Evolutionary conservation across 192 early-diverging fungal species (phyloP).

Genomic region (Allomyces arbusculus): DNA sequence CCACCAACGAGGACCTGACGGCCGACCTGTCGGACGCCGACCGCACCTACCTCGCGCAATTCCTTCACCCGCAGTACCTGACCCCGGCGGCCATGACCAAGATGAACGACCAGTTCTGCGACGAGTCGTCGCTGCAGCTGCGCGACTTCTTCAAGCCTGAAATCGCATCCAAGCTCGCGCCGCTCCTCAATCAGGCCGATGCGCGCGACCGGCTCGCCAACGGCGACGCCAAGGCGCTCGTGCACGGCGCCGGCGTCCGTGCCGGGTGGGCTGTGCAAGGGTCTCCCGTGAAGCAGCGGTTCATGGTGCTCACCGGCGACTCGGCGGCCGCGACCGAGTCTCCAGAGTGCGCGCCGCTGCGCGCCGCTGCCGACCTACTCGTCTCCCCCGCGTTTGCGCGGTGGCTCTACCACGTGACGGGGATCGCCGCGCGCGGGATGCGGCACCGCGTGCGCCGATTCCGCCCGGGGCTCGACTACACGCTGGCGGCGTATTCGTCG

Average conservation of each 20-base stretch:
- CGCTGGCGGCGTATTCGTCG: constrained; percentile 40
- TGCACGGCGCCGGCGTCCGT: constrained; percentile 37
- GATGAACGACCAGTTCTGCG: constrained; percentile 38
- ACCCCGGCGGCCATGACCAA: constrained; percentile 18
- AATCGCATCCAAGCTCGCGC: constrained; percentile 14
- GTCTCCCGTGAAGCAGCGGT: constrained; percentile 45
- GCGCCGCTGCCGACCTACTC: constrained; percentile 24
- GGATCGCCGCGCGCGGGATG: constrained; percentile 14
- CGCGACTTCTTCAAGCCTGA: constrained; percentile 32
- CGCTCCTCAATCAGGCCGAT: constrained; percentile 18
- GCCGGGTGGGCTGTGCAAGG: constrained; percentile 37
- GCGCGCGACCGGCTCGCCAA: constrained; percentile 19
- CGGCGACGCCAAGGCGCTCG: constrained; percentile 2
- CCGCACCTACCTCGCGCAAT: constrained; percentile 18
- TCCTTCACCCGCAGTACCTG: constrained; percentile 48
- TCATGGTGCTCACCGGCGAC: constrained; percentile 17
- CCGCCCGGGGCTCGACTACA: constrained; percentile 62
- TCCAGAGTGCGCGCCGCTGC: constrained; percentile 6
- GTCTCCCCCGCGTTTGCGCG: constrained; percentile 30
- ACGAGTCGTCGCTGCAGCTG: constrained; percentile 46
- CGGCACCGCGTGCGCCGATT: constrained; percentile 47
- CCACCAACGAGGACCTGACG: constrained; percentile 7
- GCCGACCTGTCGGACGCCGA: constrained; percentile 23
- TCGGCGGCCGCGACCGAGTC: constrained; percentile 6
- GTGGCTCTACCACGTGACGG: constrained; percentile 35